These are phyloP conservation scores for Oleoguttula mirabilis DNA, from an alignment of 495 filamentous ascomycete genomes.

Conservation along the genomic window DNA sequence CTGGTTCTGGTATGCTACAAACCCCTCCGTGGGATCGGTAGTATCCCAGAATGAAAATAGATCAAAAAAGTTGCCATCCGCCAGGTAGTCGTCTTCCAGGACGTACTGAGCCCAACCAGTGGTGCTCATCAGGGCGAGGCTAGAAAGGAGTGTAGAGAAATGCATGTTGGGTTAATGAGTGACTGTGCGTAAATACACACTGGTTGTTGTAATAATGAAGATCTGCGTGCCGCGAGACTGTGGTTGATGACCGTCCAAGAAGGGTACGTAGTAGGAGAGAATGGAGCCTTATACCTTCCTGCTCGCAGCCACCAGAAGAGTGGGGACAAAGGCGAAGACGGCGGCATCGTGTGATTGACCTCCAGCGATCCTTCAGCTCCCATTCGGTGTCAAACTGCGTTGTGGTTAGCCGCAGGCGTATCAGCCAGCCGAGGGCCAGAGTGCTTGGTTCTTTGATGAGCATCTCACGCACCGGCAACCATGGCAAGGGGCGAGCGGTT, in stretches of 20 bases:
- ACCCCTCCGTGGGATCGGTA: constrained; percentile 25
- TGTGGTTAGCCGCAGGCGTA: constrained; percentile 2
- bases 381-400: not conserved
- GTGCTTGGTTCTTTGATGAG: not conserved
- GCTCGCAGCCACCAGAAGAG: not conserved
- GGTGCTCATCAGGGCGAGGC: not conserved
- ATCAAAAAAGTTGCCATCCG: constrained; percentile 18
- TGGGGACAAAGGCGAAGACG: not conserved
- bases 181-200: constrained; percentile 6
- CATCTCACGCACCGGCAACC: too few species aligned
- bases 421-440: constrained; percentile 3
- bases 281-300: not conserved
- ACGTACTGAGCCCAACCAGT: constrained; percentile 16
- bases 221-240: not conserved
- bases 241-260: not conserved
- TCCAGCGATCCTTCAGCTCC: too few species aligned
- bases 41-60: constrained; percentile 16
- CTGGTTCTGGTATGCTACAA: constrained; percentile 28
- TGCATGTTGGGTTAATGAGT: constrained; percentile 16
- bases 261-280: not conserved
- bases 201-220: not conserved
- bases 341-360: not conserved
- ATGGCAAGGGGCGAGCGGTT: not conserved
- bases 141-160: constrained; percentile 16
- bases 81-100: constrained; percentile 20